Base-by-base conservation (phyloP, 768 basidiomycete species). In the Phlebiopsis gigantea region DNA sequence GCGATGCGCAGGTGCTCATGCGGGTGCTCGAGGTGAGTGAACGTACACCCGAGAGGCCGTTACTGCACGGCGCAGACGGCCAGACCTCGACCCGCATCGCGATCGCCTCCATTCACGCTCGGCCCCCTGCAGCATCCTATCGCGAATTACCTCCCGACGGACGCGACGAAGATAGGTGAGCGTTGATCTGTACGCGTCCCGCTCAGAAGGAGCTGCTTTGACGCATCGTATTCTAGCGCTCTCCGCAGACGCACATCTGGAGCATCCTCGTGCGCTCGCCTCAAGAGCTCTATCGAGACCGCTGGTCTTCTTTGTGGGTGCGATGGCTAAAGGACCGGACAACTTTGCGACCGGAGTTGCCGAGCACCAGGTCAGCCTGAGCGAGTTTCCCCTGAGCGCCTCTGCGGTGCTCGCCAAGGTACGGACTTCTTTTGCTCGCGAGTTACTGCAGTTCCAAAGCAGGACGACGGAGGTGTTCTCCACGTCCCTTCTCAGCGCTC, bases 401-500 rank as follows among this genome's bases (percentile, higher is more conserved):
- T 86, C 87, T 53, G 95, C 97, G 30, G 94, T 95, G 22, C 98
- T 95, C 66, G 94, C 94, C 58, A 98, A 97, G 83, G 95, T 95
- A 65, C 19, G 25, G 10, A 12, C 8, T 39, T 10, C 2, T 9
- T 39, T 39, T 3, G 12, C 8, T 17, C 17, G 34, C 17, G 34
- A 3, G 34, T 39, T 2, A 12, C 8, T 39, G 2, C 34, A 12
- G 4, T 2, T 39, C 12, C 34, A 10, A 17, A 17, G 34, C 34
- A 39, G 34, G 12, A 12, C 12, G 34, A 17, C 4, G 34, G 34
- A 17, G 34, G 12, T 17, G 34, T 31, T 12, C 7, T 22, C 14
- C 24, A 19, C 31, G n/a, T 10, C 15, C 30, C 17, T 31, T 10
- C n/a, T 5, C 44, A 41, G n/a, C 34, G 53, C 24, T 44, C 46